Evolutionary conservation across 2,329 filamentous ascomycete genomes (phyloP), one percentile per base, ranked within the genome.

Genomic region (Albophoma yamanashiensis): DNA sequence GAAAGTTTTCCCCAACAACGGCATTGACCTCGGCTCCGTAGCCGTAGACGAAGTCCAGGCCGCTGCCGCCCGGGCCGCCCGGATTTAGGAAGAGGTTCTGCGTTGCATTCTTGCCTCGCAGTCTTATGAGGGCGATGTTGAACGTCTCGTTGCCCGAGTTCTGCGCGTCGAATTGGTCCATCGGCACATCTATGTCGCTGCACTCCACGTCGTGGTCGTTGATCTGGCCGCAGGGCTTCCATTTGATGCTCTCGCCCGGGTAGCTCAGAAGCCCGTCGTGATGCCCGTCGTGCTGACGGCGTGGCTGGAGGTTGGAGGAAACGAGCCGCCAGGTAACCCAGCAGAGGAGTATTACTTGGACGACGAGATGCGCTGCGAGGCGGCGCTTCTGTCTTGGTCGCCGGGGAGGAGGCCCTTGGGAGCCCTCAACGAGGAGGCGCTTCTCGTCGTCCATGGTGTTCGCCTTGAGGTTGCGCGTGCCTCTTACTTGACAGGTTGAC

Each of bases 11-110:
- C 12, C 78, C 78, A 0, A 72, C 62, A 4, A 73, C 65, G 8
- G 63, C 64, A 58, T 66, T 74, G 5, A 81, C 64, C 17, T 68
- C 64, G 11, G 70, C 69, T 15, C 76, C 77, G 6, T 63, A 60
- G 12, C 70, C 65, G 45, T 72, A 67, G 1, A 80, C 52, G 43
- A 75, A 73, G 2, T 68, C 64, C 15, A 75, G 63, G 2, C 78
- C 78, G 50, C 75, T 75, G 11, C 67, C 77, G 8, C 78, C 79
- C 0, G 79, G 79, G 0, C 79, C 79, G 50, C 78, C 79, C 0
- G 78, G 77, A 62, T 80, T 80, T 17, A 79, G 66, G 0, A 81
- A 64, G 22, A 81, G 65, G 56, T 77, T 78, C 55, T 72, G 68
- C 15, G 73, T 77, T 14, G 75, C 74, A n/a, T 76, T 72, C 39